A percentile compares a stretch with the other conserved stretches of the same genome.
These are phyloP conservation scores for Przewalskia tangutica DNA, from an alignment of 257 asterid genomes.

Conservation along the genomic window DNA sequence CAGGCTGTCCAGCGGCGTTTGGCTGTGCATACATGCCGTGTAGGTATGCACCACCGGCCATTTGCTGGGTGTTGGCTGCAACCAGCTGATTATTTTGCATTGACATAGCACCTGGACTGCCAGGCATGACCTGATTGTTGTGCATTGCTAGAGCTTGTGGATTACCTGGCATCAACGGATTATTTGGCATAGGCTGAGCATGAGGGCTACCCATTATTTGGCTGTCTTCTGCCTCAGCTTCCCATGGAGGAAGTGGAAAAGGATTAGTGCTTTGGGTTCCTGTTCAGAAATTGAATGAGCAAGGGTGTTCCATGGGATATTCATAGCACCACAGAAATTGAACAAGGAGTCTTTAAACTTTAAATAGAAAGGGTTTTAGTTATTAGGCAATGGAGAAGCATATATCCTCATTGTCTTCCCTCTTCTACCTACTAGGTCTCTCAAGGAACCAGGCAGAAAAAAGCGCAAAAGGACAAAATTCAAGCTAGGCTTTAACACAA, in stretches of 20 bases:
- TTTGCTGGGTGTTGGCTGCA: conserved; percentile 27
- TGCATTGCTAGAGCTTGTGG: conserved; percentile 1
- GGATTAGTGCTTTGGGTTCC: conserved; percentile 43
- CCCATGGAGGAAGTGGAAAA: conserved; percentile 97
- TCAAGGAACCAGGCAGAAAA: not conserved
- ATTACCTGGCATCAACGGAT: not conserved
- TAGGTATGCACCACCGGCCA: conserved; percentile 24
- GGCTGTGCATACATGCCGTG: conserved; percentile 39
- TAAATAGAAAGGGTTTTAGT: too few relatives aligned
- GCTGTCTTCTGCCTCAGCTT: conserved; percentile 41
- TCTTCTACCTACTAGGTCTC: not conserved
- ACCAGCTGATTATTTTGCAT: conserved; percentile 15
- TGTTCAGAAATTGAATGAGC: conserved; percentile 8
- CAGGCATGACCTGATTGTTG: conserved; percentile 1
- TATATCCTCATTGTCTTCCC: not conserved
- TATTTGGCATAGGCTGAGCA: conserved; percentile 1
- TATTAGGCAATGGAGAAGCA: not conserved
- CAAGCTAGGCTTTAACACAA: not conserved
- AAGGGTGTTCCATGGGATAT: not conserved
- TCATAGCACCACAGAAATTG: not conserved
- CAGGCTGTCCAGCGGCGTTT: conserved; percentile 19
- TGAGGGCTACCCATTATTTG: conserved; percentile 18
- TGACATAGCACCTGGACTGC: not conserved
- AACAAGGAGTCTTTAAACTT: too few relatives aligned
- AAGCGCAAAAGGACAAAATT: not conserved